These are phyloP conservation scores for Kokia cookei DNA, from an alignment of 441 rosid species.

Conservation along the genomic window DNA sequence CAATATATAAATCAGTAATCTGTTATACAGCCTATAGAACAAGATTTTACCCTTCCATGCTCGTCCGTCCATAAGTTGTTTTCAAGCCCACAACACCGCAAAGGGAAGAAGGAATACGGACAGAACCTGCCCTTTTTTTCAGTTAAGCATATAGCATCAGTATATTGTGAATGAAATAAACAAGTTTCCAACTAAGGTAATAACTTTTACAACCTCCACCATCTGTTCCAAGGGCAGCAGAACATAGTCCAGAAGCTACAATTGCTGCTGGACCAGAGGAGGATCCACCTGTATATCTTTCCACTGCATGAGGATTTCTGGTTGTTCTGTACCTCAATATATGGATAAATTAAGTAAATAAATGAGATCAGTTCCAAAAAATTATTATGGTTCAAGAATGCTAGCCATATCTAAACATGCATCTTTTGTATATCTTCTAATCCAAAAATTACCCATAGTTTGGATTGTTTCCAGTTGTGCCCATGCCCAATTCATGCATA, in stretches of 20 bases:
- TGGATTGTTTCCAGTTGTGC: slow-evolving; percentile 83
- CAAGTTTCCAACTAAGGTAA: slow-evolving; percentile 5
- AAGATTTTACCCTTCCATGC: slow-evolving; percentile 59
- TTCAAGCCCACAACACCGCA: slow-evolving; percentile 88
- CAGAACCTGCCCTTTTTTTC: slow-evolving; percentile 53
- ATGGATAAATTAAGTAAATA: background rate
- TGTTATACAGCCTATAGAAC: background rate
- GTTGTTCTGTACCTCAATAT: slow-evolving; percentile 55
- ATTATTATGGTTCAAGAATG: background rate
- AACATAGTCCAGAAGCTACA: slow-evolving; percentile 82
- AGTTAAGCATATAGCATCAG: slow-evolving; percentile 13
- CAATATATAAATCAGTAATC: background rate
- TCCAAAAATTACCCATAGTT: slow-evolving; percentile 63
- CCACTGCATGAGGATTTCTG: slow-evolving; percentile 77
- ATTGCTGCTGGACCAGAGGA: slow-evolving; percentile 93
- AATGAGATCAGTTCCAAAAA: background rate
- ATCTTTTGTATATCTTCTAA: background rate
- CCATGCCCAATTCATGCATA: slow-evolving; percentile 93
- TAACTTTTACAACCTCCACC: slow-evolving; percentile 70
- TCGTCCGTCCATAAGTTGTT: slow-evolving; percentile 79
- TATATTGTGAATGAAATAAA: background rate
- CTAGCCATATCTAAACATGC: background rate
- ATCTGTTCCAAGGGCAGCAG: slow-evolving; percentile 92
- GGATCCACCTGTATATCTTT: slow-evolving; percentile 91
- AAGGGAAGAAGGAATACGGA: slow-evolving; percentile 78